Conservation (phyloP, 2,329 filamentous ascomycete species). For the Nannizzia gypsea region DNA sequence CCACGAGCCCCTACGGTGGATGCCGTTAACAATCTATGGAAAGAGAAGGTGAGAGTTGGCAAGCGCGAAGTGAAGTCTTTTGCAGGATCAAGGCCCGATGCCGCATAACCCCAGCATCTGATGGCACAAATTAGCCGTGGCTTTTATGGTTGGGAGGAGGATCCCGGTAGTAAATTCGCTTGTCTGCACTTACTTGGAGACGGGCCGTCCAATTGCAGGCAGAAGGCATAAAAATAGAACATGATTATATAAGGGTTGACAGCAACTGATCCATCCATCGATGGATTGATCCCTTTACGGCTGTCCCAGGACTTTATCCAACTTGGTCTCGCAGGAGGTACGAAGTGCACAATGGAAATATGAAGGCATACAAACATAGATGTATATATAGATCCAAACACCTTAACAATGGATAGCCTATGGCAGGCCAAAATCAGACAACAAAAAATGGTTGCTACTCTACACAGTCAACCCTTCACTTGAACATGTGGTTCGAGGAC, state of each 20-base stretch:
- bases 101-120: not conserved
- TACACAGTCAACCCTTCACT: not conserved
- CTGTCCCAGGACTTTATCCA: not conserved
- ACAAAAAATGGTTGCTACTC: not conserved
- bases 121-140: not conserved
- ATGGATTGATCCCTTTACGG: no score
- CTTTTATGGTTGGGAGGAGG: no score
- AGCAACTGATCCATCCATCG: not conserved
- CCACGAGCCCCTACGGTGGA: not conserved
- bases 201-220: not conserved
- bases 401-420: not conserved
- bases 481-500: not conserved
- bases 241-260: not conserved
- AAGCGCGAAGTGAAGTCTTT: no score
- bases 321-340: not conserved
- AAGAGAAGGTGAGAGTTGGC: no score
- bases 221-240: not conserved
- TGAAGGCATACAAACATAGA: not conserved
- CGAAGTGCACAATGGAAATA: not conserved
- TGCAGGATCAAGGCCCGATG: not conserved
- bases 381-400: not conserved
- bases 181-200: not conserved
- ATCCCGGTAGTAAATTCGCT: not conserved
- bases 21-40: no score
- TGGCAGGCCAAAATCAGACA: not conserved